Percentiles rank a stretch among this genome's conserved stretches.
Conservation (phyloP, 495 filamentous ascomycete species). For the Penicillium egyptiacum region DNA sequence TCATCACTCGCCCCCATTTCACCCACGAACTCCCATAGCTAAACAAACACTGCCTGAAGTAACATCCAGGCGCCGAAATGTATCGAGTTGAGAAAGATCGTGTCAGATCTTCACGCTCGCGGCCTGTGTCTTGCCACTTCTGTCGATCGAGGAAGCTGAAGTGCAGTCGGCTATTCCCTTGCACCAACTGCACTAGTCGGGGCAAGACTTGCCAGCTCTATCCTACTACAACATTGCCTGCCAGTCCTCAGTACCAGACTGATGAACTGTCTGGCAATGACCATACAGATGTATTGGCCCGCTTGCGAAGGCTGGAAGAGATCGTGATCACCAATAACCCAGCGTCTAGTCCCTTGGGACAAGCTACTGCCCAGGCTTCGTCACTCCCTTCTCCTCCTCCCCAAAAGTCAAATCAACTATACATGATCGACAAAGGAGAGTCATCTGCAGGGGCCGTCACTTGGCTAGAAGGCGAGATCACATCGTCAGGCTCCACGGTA, state of each 20-base stretch:
- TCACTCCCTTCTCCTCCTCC: constrained; percentile 2
- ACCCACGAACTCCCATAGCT: neutral
- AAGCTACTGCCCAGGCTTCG: constrained; percentile 6
- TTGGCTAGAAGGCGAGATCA: constrained; percentile 24
- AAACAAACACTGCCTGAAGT: neutral
- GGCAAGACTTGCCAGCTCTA: constrained; percentile 35
- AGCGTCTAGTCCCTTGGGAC: constrained; percentile 4
- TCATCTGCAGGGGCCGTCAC: constrained; percentile 14
- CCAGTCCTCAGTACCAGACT: neutral
- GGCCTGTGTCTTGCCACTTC: constrained; percentile 39
- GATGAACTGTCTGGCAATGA: neutral
- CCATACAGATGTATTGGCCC: constrained; percentile 21
- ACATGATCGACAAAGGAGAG: neutral
- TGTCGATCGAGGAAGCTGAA: constrained; percentile 50
- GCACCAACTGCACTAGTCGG: constrained; percentile 42
- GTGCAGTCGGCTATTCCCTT: constrained; percentile 44
- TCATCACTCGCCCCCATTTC: neutral
- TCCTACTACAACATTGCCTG: constrained; percentile 5
- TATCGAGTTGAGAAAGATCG: constrained; percentile 17
- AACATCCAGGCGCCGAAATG: constrained; percentile 2
- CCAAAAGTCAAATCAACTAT: constrained; percentile 1
- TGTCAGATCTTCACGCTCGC: constrained; percentile 20
- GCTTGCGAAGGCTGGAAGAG: constrained; percentile 27
- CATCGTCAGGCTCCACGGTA: constrained; percentile 17
- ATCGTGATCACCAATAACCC: constrained; percentile 20